These are phyloP conservation scores for Claviceps lovelessii DNA, from an alignment of 2,329 filamentous ascomycete species.

Conservation along the genomic window DNA sequence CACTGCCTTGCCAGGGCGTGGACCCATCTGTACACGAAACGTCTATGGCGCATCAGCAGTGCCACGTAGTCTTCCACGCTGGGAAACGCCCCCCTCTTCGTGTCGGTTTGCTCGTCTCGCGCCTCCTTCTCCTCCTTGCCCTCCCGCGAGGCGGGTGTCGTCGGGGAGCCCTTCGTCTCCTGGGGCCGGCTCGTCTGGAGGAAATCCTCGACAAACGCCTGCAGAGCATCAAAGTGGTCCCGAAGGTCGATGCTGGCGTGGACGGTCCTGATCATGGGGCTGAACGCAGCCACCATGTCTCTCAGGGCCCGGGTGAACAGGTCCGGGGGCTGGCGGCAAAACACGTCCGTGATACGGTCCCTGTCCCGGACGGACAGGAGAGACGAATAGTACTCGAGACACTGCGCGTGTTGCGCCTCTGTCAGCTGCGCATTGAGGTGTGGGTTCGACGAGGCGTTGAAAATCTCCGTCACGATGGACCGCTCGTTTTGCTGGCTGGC, in stretches of 20 bases:
- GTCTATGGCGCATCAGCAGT: slow-evolving; percentile 49
- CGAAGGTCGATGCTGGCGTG: slow-evolving; percentile 60
- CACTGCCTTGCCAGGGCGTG: slow-evolving; percentile 56
- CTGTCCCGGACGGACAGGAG: slow-evolving; percentile 60
- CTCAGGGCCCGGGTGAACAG: slow-evolving; percentile 54
- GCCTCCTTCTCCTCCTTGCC: not conserved
- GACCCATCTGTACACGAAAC: slow-evolving; percentile 52
- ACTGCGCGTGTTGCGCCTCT: slow-evolving; percentile 46
- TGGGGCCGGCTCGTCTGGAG: slow-evolving; percentile 43
- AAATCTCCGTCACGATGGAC: slow-evolving; percentile 55
- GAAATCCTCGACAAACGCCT: slow-evolving; percentile 57
- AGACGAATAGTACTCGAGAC: slow-evolving; percentile 55
- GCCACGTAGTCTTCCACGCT: slow-evolving; percentile 59
- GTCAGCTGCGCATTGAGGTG: slow-evolving; percentile 32
- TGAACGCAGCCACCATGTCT: slow-evolving; percentile 52
- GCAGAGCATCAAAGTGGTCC: slow-evolving; percentile 50
- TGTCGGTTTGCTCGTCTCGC: no score
- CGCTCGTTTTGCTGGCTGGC: slow-evolving; percentile 34
- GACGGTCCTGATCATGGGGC: slow-evolving; percentile 57
- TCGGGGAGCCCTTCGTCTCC: slow-evolving; percentile 9
- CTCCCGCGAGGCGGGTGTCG: not conserved
- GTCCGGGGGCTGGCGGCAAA: slow-evolving; percentile 58
- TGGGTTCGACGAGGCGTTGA: slow-evolving; percentile 37
- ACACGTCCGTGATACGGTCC: slow-evolving; percentile 49
- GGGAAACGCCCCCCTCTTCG: slow-evolving; percentile 24